These are phyloP conservation scores for Rugonectria rugulosa DNA, from an alignment of 2,329 filamentous ascomycete genomes.

Conservation along the genomic window DNA sequence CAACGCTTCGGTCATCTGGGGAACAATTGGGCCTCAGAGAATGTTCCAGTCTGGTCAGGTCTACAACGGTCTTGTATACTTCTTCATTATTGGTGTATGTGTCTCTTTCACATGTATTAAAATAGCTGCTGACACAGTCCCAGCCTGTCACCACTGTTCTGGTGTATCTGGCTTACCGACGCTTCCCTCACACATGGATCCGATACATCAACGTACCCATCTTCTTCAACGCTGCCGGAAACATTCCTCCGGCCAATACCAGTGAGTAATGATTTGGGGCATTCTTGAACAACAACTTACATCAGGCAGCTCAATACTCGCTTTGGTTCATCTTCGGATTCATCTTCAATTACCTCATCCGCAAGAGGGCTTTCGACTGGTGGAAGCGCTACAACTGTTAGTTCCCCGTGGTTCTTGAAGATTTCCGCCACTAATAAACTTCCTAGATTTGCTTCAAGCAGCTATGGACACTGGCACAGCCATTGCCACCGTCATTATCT, in stretches of 20 bases:
- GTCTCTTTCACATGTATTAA: neutral
- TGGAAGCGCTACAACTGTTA: constrained; percentile 23
- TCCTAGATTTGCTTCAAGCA: constrained; percentile 6
- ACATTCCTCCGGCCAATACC: constrained; percentile 16
- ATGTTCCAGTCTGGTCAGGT: constrained; percentile 18
- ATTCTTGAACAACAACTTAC: too few species aligned
- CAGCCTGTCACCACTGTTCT: constrained; percentile 10
- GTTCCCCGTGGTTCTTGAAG: neutral
- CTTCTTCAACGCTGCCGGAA: constrained; percentile 20
- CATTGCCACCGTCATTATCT: constrained; percentile 13
- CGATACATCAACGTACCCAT: constrained; percentile 18
- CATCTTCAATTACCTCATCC: constrained; percentile 14
- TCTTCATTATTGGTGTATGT: constrained; percentile 18
- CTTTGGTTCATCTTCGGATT: constrained; percentile 20
- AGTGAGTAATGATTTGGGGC: too few species aligned
- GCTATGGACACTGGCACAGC: constrained; percentile 19
- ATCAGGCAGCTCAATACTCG: constrained; percentile 20
- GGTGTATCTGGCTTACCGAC: constrained; percentile 11
- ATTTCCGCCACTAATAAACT: neutral
- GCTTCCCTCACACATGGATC: constrained; percentile 15
- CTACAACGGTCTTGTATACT: constrained; percentile 16
- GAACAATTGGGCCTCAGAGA: constrained; percentile 16
- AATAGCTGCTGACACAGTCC: neutral
- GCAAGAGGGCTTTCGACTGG: constrained; percentile 16
- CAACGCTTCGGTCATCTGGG: constrained; percentile 20